Base-by-base conservation (phyloP, 257 asterid genomes). In the Apocynum venetum region DNA sequence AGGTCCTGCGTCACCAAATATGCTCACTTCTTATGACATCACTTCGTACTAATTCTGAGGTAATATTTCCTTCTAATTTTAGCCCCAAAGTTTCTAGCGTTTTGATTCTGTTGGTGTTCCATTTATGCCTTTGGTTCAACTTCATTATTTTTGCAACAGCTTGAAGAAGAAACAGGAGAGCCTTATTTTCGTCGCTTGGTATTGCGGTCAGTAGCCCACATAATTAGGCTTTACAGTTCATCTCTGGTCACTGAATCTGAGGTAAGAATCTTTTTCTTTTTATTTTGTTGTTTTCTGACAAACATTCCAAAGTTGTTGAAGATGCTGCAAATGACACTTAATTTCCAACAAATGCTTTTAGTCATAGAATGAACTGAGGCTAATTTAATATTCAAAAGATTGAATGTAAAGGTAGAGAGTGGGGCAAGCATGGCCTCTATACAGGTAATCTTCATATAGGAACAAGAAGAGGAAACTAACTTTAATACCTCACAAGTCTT, bases 11-110 rank as follows among this genome's bases (percentile, higher is more conserved):
- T 63, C 92, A 82, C 84, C 93, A 91, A 83, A 88, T 93, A 82
- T 96, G 98, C 85, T 96, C 99, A 79, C 96, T 96, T 80, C 97
- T 96, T 77, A 96, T 96, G 99, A 96, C 98, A 66, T 96, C 99
- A 72, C 97, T 96, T 67, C 97, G 99, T 63, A 93, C 96, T 10
- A 94, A 96, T 79, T 87, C 99, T 60, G 99, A 96, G 99, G 99
- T 96, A 79, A 76, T 71, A 72, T 81, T 60, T 72, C 75, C 70
- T 71, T 57, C 75, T 35, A 49, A 77, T 80, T 71, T 63, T 67
- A 57, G 76, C 66, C 74, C 61, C 74, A 66, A 69, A 31, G 47
- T 51, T 25, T 3, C n/a, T 35, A 41, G 75, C 17, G 43, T 65
- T 51, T 13, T 72, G 49, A 64, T 72, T 48, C 48, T 12, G 80